Percentiles rank a stretch among this genome's conserved stretches.
Conservation (phyloP, 2,329 filamentous ascomycete species). For the Colletotrichum musicola region DNA sequence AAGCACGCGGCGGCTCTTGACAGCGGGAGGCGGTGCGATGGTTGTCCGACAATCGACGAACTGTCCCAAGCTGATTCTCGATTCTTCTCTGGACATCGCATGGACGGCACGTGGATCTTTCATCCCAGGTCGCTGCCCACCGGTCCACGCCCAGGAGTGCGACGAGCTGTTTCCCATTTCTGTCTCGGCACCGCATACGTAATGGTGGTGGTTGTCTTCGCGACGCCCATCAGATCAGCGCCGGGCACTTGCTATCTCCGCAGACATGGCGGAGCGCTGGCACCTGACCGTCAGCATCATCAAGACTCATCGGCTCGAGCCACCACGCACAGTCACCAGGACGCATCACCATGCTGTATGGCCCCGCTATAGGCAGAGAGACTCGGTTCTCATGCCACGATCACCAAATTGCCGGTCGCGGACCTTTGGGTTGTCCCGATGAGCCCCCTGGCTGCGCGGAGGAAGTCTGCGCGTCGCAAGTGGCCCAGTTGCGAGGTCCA, state of each 20-base stretch:
- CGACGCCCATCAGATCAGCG: neutral
- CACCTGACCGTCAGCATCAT: neutral
- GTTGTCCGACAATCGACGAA: no score
- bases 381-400: neutral
- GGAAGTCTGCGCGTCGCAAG: neutral
- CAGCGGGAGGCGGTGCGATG: no score
- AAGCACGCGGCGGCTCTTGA: neutral
- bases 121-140: neutral
- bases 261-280: conserved; percentile 12
- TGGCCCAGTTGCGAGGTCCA: neutral
- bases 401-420: no score
- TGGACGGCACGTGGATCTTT: no score
- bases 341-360: neutral
- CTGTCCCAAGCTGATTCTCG: no score
- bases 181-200: neutral
- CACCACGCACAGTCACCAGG: neutral
- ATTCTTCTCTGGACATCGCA: no score
- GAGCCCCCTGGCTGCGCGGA: neutral
- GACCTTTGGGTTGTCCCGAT: no score
- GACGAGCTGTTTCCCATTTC: neutral
- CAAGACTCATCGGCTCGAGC: neutral
- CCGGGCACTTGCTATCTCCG: neutral
- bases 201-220: neutral
- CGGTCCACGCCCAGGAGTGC: neutral
- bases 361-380: neutral